Conservation (phyloP, 1,139 yeast species). For the Casaregolazyma lundiana region DNA sequence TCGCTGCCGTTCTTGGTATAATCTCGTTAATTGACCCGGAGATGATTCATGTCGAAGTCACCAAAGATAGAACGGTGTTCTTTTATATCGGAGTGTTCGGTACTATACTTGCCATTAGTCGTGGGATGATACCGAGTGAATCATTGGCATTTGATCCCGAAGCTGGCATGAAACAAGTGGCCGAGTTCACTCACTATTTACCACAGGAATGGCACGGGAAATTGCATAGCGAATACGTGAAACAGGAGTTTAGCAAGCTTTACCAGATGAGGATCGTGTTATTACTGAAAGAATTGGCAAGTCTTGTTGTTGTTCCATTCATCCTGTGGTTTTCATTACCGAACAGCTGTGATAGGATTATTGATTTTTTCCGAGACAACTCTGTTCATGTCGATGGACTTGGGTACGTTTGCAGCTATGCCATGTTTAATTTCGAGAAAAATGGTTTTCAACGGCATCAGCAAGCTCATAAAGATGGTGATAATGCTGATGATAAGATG, state of each 20-base stretch:
- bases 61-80: conserved; percentile 72
- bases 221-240: conserved; percentile 77
- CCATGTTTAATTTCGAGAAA: conserved; percentile 74
- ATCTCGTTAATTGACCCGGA: conserved; percentile 90
- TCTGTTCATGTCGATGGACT: conserved; percentile 90
- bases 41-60: conserved; percentile 80
- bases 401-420: conserved; percentile 91
- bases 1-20: conserved; percentile 81
- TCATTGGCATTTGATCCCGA: conserved; percentile 84
- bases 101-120: conserved; percentile 69
- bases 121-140: conserved; percentile 56
- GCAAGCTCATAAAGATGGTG: conserved; percentile 27
- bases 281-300: conserved; percentile 72
- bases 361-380: conserved; percentile 86
- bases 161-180: conserved; percentile 67
- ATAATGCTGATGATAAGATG: conserved; percentile 79
- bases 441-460: conserved; percentile 10
- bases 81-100: conserved; percentile 88
- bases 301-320: conserved; percentile 81
- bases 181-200: conserved; percentile 83
- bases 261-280: conserved; percentile 71
- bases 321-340: conserved; percentile 82
- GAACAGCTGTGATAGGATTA: conserved; percentile 61
- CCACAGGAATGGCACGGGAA: conserved; percentile 84
- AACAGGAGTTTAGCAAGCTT: conserved; percentile 71